Conservation (phyloP, 2,329 filamentous ascomycete genomes). For the Pyrenochaeta sp. region DNA sequence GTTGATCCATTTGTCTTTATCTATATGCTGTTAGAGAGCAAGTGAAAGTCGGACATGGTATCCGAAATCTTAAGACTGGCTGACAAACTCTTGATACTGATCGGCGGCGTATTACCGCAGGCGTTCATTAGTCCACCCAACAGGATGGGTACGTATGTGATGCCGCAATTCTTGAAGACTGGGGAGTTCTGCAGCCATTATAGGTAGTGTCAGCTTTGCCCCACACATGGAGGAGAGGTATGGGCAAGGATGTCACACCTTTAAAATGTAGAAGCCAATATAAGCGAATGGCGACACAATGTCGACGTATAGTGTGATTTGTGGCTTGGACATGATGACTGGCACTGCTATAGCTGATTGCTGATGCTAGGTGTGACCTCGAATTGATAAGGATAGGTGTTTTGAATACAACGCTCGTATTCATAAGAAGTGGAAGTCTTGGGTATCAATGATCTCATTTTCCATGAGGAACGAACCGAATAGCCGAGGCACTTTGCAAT, state of each 20-base stretch:
- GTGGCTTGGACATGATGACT: conserved; percentile 54
- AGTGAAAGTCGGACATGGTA: not conserved
- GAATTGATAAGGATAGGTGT: too few species aligned
- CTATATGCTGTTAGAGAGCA: conserved; percentile 33
- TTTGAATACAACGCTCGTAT: too few species aligned
- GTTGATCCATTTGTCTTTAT: conserved; percentile 67
- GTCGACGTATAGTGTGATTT: conserved; percentile 67
- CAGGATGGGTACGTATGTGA: conserved; percentile 67
- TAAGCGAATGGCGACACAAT: conserved; percentile 69
- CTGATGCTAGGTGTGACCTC: too few species aligned
- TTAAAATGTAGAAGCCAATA: conserved; percentile 64
- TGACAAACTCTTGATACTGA: conserved; percentile 64
- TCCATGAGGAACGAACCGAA: not conserved
- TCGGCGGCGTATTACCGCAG: conserved; percentile 63
- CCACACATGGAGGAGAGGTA: not conserved
- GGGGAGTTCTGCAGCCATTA: conserved; percentile 59
- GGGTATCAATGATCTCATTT: not conserved
- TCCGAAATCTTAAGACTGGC: not conserved
- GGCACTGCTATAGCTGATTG: too few species aligned
- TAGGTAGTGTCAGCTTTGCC: conserved; percentile 2
- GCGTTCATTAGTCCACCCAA: conserved; percentile 67
- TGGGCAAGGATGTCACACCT: conserved; percentile 51
- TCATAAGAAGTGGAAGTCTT: not conserved
- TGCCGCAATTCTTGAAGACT: conserved; percentile 62
- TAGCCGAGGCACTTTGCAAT: not conserved